These are phyloP conservation scores for Aspergillus kassunensis DNA, from an alignment of 495 filamentous ascomycete genomes.

Conservation along the genomic window DNA sequence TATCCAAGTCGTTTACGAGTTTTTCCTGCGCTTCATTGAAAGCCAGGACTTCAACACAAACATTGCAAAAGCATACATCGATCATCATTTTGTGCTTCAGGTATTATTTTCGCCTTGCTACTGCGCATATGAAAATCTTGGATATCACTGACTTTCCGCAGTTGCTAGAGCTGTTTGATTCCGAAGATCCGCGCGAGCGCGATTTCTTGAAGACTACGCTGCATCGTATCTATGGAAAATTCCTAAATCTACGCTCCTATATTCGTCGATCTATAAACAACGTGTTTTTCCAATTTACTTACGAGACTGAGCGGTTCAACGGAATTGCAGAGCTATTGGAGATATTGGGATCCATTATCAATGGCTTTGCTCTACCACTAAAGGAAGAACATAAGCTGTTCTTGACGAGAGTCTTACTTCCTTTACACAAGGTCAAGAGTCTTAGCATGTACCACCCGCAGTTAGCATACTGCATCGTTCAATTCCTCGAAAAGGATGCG, in stretches of 20 bases:
- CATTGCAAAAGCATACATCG: conserved; percentile 98
- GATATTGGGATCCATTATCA: conserved; percentile 98
- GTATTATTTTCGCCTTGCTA: conserved; percentile 28
- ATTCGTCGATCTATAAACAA: conserved; percentile 99
- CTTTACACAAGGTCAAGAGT: conserved; percentile 96
- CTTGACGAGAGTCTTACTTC: conserved; percentile 86
- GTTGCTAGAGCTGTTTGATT: conserved; percentile 97
- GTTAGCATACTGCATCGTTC: conserved; percentile 97
- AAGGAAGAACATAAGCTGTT: conserved; percentile 99
- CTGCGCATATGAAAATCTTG: background rate
- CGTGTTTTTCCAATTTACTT: conserved; percentile 99
- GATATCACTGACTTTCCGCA: conserved; percentile 26
- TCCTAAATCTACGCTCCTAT: conserved; percentile 94
- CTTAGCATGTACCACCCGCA: conserved; percentile 99
- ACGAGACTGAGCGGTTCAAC: conserved; percentile 98
- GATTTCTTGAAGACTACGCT: conserved; percentile 98
- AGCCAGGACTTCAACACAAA: conserved; percentile 99
- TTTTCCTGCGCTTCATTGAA: conserved; percentile 98
- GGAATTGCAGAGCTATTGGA: conserved; percentile 95
- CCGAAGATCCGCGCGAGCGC: conserved; percentile 92
- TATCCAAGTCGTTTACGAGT: conserved; percentile 99
- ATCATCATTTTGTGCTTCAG: conserved; percentile 95
- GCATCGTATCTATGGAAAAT: conserved; percentile 98
- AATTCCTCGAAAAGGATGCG: conserved; percentile 98
- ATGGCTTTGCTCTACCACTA: conserved; percentile 92